These are phyloP conservation scores for Leishmania aethiopica DNA, from an alignment of 208 protist species.

Conservation along the genomic window DNA sequence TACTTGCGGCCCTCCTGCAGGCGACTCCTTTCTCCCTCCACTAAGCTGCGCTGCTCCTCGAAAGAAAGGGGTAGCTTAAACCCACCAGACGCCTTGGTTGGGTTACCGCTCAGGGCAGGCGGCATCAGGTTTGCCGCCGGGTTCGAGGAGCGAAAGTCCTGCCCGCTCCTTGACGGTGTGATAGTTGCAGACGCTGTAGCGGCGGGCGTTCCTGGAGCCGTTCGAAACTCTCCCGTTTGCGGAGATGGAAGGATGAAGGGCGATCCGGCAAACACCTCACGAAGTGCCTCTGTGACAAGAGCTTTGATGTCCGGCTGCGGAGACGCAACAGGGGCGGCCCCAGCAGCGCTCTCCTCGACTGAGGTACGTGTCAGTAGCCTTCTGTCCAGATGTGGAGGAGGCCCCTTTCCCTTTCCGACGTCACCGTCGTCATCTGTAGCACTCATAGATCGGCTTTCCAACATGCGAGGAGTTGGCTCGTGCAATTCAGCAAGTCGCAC, in stretches of 20 bases:
- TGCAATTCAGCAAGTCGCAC: background rate
- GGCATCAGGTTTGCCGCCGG: slow-evolving; percentile 2
- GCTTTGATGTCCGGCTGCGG: slow-evolving; percentile 50
- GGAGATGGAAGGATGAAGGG: slow-evolving; percentile 62
- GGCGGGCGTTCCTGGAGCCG: slow-evolving; percentile 14
- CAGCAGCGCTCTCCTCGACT: background rate
- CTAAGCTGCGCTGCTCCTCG: slow-evolving; percentile 51
- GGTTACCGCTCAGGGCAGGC: slow-evolving; percentile 1
- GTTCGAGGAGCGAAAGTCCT: background rate
- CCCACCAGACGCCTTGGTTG: background rate
- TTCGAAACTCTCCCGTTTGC: slow-evolving; percentile 5
- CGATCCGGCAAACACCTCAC: slow-evolving; percentile 62
- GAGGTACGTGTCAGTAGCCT: slow-evolving; percentile 18
- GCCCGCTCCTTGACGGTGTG: slow-evolving; percentile 3
- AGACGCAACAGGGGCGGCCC: background rate
- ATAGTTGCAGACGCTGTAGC: slow-evolving; percentile 4
- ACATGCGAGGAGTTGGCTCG: slow-evolving; percentile 14
- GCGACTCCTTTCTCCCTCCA: slow-evolving; percentile 59
- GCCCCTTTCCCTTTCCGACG: slow-evolving; percentile 10
- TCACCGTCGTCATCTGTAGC: slow-evolving; percentile 32
- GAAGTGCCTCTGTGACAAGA: slow-evolving; percentile 67
- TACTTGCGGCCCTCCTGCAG: slow-evolving; percentile 47
- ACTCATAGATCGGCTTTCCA: slow-evolving; percentile 30
- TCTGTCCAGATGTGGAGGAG: slow-evolving; percentile 32
- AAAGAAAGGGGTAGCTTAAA: slow-evolving; percentile 32